Percentiles rank a stretch among this genome's conserved stretches.
Evolutionary conservation across 352 stramenopile genomes (phyloP).

Genomic region (Globisporangium megalacanthum): DNA sequence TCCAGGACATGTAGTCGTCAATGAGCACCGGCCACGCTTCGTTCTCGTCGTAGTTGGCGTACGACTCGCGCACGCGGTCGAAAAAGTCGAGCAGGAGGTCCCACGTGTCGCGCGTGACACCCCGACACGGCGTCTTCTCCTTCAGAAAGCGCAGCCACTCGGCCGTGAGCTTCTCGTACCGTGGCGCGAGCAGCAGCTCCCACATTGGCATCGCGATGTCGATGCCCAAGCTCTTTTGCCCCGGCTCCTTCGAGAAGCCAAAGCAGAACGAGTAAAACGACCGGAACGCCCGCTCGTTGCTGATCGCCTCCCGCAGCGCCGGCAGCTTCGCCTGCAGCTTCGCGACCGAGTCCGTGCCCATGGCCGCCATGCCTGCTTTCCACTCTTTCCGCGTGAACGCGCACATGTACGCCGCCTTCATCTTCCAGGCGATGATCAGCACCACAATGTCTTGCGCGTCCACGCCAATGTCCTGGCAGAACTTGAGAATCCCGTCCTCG

Average conservation of each 20-base stretch:
- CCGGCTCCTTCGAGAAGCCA: constrained; percentile 81
- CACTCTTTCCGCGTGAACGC: constrained; percentile 83
- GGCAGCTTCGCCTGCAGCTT: constrained; percentile 59
- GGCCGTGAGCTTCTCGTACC: constrained; percentile 58
- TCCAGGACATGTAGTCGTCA: constrained; percentile 86
- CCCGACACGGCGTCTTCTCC: constrained; percentile 72
- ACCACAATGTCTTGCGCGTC: constrained; percentile 77
- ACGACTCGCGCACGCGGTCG: constrained; percentile 69
- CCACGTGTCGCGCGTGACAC: constrained; percentile 85
- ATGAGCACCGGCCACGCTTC: constrained; percentile 88
- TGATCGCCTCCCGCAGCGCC: constrained; percentile 49
- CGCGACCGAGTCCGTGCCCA: constrained; percentile 61
- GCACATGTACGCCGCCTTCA: constrained; percentile 83
- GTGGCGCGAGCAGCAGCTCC: constrained; percentile 64
- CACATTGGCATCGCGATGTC: constrained; percentile 86
- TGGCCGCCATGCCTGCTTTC: constrained; percentile 67
- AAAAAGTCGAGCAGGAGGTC: constrained; percentile 85
- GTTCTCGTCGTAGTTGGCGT: constrained; percentile 86
- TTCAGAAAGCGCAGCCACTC: constrained; percentile 78
- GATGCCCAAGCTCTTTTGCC: constrained; percentile 83
- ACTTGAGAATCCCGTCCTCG: constrained; percentile 75
- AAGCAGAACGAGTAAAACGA: constrained; percentile 88
- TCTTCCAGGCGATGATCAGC: constrained; percentile 85
- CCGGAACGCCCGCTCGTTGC: constrained; percentile 57
- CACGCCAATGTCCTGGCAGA: constrained; percentile 72